Conservation (phyloP, 2,329 filamentous ascomycete genomes). For the Paramyrothecium sp. region DNA sequence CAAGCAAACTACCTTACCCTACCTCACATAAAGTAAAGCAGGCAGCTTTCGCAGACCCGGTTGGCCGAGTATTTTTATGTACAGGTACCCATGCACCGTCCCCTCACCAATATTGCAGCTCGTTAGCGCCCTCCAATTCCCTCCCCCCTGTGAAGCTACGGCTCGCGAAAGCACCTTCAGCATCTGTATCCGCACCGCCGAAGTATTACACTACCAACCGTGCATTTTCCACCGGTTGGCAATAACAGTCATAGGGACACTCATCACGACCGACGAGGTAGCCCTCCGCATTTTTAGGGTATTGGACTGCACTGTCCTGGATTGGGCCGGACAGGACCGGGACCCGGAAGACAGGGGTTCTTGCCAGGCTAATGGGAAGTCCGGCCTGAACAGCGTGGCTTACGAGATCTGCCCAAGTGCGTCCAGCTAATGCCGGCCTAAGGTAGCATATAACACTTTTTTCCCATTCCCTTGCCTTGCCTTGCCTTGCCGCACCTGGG, state of each 20-base stretch:
- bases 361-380: background rate
- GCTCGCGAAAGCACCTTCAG: background rate
- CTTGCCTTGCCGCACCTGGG: no score
- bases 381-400: background rate
- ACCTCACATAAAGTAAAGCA: no score
- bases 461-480: background rate
- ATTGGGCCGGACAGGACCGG: no score
- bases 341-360: background rate
- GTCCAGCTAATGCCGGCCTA: background rate
- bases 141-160: background rate
- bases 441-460: background rate
- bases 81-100: no score
- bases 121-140: background rate
- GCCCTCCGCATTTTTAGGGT: no score
- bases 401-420: background rate
- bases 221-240: background rate
- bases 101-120: no score
- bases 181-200: background rate
- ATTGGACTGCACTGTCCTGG: no score
- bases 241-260: no score
- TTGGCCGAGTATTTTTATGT: no score
- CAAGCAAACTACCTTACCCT: no score
- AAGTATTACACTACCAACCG: background rate
- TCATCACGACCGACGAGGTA: no score
- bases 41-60: no score